phyloP scores from a whole-genome alignment of 2,329 filamentous ascomycete genomes.

The Alternaria alternata region DNA sequence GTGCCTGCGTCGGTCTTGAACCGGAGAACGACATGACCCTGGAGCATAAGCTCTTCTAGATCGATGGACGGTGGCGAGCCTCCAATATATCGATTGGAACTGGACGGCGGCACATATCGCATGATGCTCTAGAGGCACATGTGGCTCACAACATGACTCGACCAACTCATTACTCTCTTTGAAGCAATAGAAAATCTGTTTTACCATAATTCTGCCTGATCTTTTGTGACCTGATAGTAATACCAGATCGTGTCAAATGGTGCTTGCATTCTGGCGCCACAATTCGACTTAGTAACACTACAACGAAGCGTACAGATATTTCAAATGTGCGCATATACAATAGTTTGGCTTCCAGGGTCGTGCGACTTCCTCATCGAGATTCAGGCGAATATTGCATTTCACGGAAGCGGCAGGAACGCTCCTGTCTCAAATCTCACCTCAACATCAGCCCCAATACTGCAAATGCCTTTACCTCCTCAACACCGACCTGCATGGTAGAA shows the following conservation, averaged over 20 bases:
- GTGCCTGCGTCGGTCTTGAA: constrained; percentile 93
- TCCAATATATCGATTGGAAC: neutral
- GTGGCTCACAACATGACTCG: constrained; percentile 7
- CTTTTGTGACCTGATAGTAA: neutral
- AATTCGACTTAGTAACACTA: neutral
- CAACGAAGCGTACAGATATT: neutral
- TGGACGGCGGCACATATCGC: neutral
- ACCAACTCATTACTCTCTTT: constrained; percentile 42
- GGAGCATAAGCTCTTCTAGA: constrained; percentile 90
- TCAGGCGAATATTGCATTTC: neutral
- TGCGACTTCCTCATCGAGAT: neutral
- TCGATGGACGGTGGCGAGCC: too few species aligned
- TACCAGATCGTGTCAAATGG: too few species aligned
- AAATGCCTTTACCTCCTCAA: neutral
- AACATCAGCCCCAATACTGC: neutral
- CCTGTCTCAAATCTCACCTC: neutral
- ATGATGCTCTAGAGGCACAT: neutral
- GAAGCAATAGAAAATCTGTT: constrained; percentile 19
- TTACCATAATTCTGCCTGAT: neutral
- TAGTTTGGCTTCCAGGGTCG: fast-evolving
- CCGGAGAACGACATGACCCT: constrained; percentile 99
- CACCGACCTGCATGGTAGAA: neutral
- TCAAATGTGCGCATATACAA: neutral
- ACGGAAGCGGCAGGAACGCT: neutral
- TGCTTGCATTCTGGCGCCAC: neutral